These are phyloP conservation scores for Aegilops sharonensis DNA, from an alignment of 176 grass and related monocot species.

Conservation along the genomic window DNA sequence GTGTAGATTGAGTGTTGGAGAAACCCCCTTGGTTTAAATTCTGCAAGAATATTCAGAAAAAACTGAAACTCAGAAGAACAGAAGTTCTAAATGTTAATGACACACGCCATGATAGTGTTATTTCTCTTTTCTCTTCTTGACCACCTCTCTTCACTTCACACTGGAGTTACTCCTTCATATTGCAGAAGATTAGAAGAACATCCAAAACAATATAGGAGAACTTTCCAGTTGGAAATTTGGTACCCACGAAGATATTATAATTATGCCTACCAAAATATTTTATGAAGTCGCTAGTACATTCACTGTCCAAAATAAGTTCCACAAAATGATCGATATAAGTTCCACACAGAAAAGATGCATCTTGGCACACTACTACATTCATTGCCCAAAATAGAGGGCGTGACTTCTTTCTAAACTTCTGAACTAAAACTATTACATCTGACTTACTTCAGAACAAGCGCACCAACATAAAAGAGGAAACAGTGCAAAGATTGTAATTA, in stretches of 20 bases:
- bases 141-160: not conserved
- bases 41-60: conserved; percentile 43
- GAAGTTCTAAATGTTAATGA: conserved; percentile 3
- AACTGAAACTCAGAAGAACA: conserved; percentile 22
- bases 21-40: conserved; percentile 59
- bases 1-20: conserved; percentile 52
- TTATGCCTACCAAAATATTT: not conserved
- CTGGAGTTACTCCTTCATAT: not conserved
- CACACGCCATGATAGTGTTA: not conserved
- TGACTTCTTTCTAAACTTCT: conserved; percentile 1
- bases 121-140: not conserved
- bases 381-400: conserved; percentile 2
- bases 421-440: not conserved
- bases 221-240: not conserved
- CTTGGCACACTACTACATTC: not conserved
- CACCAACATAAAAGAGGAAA: not conserved
- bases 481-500: conserved; percentile 23
- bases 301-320: not conserved
- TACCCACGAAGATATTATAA: not conserved
- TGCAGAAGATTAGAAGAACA: conserved; percentile 2
- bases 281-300: not conserved
- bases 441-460: conserved; percentile 16
- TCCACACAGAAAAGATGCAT: not conserved
- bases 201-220: not conserved
- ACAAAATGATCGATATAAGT: not conserved